phyloP scores from a whole-genome alignment of 2,329 filamentous ascomycete genomes.

The Uncinocarpus reesii region DNA sequence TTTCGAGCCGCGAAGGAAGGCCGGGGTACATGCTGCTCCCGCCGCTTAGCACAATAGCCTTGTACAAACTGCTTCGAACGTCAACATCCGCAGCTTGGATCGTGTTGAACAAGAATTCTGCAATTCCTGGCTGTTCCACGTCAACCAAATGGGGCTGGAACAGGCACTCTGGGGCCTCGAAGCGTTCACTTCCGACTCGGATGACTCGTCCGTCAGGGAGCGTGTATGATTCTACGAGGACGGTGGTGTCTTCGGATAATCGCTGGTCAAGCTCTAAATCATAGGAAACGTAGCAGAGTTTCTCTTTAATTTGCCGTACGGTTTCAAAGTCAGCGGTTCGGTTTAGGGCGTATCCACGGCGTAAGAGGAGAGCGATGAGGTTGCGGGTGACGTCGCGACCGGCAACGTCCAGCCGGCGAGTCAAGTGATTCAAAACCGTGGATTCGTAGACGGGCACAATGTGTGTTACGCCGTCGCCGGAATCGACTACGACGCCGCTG shows the following conservation, averaged over 20 bases:
- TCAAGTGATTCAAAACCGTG: slow-evolving; percentile 94
- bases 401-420: slow-evolving; percentile 83
- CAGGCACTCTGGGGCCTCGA: slow-evolving; percentile 93
- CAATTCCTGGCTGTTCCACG: slow-evolving; percentile 92
- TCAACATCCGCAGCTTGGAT: slow-evolving; percentile 95
- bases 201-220: slow-evolving; percentile 93
- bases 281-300: slow-evolving; percentile 98
- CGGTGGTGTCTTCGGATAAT: slow-evolving; percentile 92
- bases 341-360: slow-evolving; percentile 92
- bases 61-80: slow-evolving; percentile 85
- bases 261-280: slow-evolving; percentile 93
- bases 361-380: slow-evolving; percentile 84
- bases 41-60: slow-evolving; percentile 91
- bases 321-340: slow-evolving; percentile 98
- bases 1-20: slow-evolving; percentile 85
- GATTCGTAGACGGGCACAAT: slow-evolving; percentile 98
- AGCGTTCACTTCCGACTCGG: slow-evolving; percentile 88
- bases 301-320: slow-evolving; percentile 98
- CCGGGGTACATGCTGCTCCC: slow-evolving; percentile 99
- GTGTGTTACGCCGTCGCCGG: slow-evolving; percentile 94
- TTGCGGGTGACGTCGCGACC: slow-evolving; percentile 97
- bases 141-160: slow-evolving; percentile 98
- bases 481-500: slow-evolving; percentile 96
- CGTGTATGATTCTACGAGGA: slow-evolving; percentile 94
- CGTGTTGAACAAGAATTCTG: slow-evolving; percentile 96